Percentiles rank a stretch among this genome's conserved stretches.
phyloP scores from a whole-genome alignment of 2,329 filamentous ascomycete species.

The Emergomyces africanus region DNA sequence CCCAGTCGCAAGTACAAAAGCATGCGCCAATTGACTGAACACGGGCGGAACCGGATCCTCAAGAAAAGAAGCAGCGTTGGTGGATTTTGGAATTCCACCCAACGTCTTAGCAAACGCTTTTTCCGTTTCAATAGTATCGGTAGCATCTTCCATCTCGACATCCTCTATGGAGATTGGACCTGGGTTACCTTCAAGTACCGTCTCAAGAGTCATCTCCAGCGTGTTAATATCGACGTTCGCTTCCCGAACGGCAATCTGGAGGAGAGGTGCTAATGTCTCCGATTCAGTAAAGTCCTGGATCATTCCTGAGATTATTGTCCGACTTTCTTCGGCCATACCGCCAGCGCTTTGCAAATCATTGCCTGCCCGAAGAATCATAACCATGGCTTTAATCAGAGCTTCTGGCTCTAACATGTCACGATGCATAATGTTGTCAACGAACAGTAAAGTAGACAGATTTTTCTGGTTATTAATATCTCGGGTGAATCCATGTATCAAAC shows the following conservation, averaged over 20 bases:
- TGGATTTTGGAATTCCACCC: conserved; percentile 18
- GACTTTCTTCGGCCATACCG: conserved; percentile 32
- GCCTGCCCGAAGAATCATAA: conserved; percentile 22
- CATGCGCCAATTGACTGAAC: conserved; percentile 27
- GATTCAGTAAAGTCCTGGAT: conserved; percentile 55
- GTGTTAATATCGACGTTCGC: conserved; percentile 60
- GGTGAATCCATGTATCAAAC: conserved; percentile 24
- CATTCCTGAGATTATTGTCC: conserved; percentile 52
- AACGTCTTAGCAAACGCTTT: conserved; percentile 22
- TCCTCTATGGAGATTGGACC: conserved; percentile 41
- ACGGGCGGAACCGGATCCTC: conserved; percentile 18
- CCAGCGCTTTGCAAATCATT: conserved; percentile 36
- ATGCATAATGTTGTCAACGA: conserved; percentile 28
- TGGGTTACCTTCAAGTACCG: conserved; percentile 49
- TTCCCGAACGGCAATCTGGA: conserved; percentile 54
- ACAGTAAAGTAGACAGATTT: conserved; percentile 32
- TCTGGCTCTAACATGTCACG: conserved; percentile 19
- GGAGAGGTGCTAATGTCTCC: conserved; percentile 47
- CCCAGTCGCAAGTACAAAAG: conserved; percentile 23
- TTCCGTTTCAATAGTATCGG: conserved; percentile 15
- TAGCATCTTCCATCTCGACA: conserved; percentile 36
- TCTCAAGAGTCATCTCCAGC: conserved; percentile 61
- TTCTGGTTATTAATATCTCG: conserved; percentile 21
- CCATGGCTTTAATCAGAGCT: conserved; percentile 20
- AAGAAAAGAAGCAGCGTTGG: conserved; percentile 27